Evolutionary conservation across 2,329 filamentous ascomycete genomes (phyloP), one percentile per base, ranked within the genome.

Genomic region (Pestalotiopsis sp.): DNA sequence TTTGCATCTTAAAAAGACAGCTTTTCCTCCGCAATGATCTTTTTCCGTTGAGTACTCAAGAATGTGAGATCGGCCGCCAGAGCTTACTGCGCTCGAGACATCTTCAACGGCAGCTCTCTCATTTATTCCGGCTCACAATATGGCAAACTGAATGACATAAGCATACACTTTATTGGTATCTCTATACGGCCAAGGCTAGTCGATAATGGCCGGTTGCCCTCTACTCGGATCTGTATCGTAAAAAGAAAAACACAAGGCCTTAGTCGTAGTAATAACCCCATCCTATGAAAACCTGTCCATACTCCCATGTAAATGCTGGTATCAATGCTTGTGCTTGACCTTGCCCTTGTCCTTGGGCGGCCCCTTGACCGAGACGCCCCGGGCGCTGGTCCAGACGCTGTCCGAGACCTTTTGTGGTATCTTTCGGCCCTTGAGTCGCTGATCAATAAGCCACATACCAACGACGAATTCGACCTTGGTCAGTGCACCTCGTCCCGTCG

Each of bases 401-500:
- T 91, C 89, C 65, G 86, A 86, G 11, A 95, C 91, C 74, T 87
- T 88, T 14, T 86, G 82, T 0, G 93, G 93, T 23, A 95, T 83
- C 82, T 96, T 96, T 69, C 93, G 83, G 1, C 93, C 93, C 72
- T 92, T 89, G n/a, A 96, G 81, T 69, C 92, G 83, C 83, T 95
- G 92, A 77, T 96, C 93, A 45, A 96, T 88, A 63, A 96, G 81
- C 92, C 93, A 96, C 82, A 93, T 86, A 11, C 93, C 93, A 1
- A 95, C 92, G 0, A 96, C 91, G 77, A 96, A 96, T 81, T 94
- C 91, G 67, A 91, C 86, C 74, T 88, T 87, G 68, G 82, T 83
- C 66, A 96, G 80, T 72, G 86, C 82, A 1, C 91, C 91, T 14
- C 80, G 76, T 1, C 80, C 77, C 6, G 82, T 79, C 1, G 85